Base-by-base conservation (phyloP, 2,329 filamentous ascomycete genomes). In the Hymenoscyphus fraxineus region DNA sequence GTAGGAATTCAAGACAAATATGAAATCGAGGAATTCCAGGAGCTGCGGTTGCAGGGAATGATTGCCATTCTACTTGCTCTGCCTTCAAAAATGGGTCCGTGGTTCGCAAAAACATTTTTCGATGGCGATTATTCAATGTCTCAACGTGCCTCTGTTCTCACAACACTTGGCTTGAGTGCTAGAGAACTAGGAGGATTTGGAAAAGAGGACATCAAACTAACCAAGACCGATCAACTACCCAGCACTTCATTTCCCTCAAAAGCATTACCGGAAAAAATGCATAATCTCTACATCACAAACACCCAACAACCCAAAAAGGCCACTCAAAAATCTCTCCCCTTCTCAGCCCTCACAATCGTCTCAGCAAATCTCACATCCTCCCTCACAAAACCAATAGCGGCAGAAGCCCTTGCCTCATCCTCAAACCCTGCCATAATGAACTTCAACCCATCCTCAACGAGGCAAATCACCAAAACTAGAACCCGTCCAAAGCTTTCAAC, bases 81-180 rank as follows among this genome's bases (percentile, higher is more conserved):
- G 68, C 92, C 95, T 0, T 80, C 85, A 59, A 82, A 85, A 61
- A 92, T 97, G 85, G 93, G 88, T 0, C 90, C 87, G 15, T 96
- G 92, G 89, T 91, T 96, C 65, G 87, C 90, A 2, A 87, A 88
- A 64, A 89, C 90, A 0, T 96, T 95, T 74, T 98, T 97, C 74
- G 89, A 92, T 54, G 93, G 93, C 16, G 95, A 99, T 74, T 93
- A 95, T 76, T 97, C 93, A 0, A 80, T 98, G 44, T 85, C 88
- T 0, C 94, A 98, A 75, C 85, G 95, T 47, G 91, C 90, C 7
- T 86, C 90, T 0, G 83, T 98, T 44, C 87, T 99, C 61, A 89
- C 92, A 22, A 88, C 91, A 0, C 80, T 99, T 3, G 94, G 93
- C 0, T 79, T 99, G 0, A 86, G 90, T 38, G 91, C 91, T 1